phyloP scores from a whole-genome alignment of 805 yeast genomes.

The Ogataea populi-albae region DNA sequence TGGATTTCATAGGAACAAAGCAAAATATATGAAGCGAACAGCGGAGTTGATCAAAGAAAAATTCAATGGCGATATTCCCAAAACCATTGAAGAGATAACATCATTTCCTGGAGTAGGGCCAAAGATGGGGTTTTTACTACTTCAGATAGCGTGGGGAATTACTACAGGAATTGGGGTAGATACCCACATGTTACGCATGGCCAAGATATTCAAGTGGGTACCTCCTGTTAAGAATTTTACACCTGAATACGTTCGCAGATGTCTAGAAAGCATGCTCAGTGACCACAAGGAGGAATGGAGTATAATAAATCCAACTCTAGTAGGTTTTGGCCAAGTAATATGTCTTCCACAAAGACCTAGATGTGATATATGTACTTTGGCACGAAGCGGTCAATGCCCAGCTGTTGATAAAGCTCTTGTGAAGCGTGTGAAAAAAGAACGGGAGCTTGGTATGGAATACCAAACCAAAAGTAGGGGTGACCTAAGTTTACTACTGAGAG shows the following conservation, averaged over 20 bases:
- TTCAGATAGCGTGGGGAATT: slow-evolving; percentile 80
- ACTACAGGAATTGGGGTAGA: slow-evolving; percentile 90
- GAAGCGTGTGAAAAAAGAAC: slow-evolving; percentile 26
- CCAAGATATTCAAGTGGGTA: slow-evolving; percentile 82
- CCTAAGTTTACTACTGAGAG: slow-evolving; percentile 33
- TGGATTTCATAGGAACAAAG: slow-evolving; percentile 84
- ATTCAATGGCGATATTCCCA: slow-evolving; percentile 70
- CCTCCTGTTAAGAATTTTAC: slow-evolving; percentile 43
- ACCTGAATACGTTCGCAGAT: slow-evolving; percentile 74
- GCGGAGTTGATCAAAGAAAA: slow-evolving; percentile 48
- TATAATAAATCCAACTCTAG: slow-evolving; percentile 80
- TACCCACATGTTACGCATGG: slow-evolving; percentile 80
- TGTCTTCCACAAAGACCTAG: slow-evolving; percentile 69
- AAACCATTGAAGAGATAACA: slow-evolving; percentile 59
- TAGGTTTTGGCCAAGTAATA: slow-evolving; percentile 90
- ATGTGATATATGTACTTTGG: slow-evolving; percentile 69
- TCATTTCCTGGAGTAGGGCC: slow-evolving; percentile 92
- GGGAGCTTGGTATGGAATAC: slow-evolving; percentile 20
- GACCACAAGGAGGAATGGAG: slow-evolving; percentile 58
- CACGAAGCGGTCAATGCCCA: slow-evolving; percentile 52
- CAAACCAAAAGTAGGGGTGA: slow-evolving; percentile 41
- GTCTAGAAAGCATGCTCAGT: slow-evolving; percentile 74
- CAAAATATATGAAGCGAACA: slow-evolving; percentile 63
- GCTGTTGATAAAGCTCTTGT: slow-evolving; percentile 49
- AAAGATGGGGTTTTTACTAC: slow-evolving; percentile 82